phyloP scores from a whole-genome alignment of 2,329 filamentous ascomycete species.

The Calonectria montana region DNA sequence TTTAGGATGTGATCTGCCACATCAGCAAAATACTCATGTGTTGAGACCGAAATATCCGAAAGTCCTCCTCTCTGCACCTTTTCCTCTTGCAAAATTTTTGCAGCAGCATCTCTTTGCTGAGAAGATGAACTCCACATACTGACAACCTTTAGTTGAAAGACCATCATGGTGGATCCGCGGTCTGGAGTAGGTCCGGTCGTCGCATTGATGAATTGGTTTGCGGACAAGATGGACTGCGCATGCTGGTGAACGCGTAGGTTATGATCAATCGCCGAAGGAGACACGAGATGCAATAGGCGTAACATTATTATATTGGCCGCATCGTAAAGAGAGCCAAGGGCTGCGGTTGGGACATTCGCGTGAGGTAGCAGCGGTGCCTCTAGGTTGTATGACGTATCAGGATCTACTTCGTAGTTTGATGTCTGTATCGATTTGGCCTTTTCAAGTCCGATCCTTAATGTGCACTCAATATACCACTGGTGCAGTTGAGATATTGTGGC shows the following conservation, averaged over 20 bases:
- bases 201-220: constrained; percentile 14
- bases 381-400: neutral
- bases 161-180: constrained; percentile 23
- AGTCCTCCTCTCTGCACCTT: constrained; percentile 28
- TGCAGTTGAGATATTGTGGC: neutral
- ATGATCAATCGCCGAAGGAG: neutral
- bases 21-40: constrained; percentile 33
- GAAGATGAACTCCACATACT: constrained; percentile 30
- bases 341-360: constrained; percentile 1
- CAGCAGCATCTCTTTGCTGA: constrained; percentile 20
- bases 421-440: neutral
- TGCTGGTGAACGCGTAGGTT: neutral
- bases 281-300: constrained; percentile 4
- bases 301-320: constrained; percentile 1
- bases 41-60: constrained; percentile 25
- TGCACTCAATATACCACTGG: constrained; percentile 10
- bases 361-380: neutral
- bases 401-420: neutral
- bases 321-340: constrained; percentile 15
- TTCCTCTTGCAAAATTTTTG: constrained; percentile 15
- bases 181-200: constrained; percentile 17
- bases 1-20: constrained; percentile 29
- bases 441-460: neutral
- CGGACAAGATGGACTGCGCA: constrained; percentile 16
- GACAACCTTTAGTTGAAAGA: constrained; percentile 19